Base-by-base conservation (phyloP, 768 basidiomycete species). In the Asterophora lycoperdoides region DNA sequence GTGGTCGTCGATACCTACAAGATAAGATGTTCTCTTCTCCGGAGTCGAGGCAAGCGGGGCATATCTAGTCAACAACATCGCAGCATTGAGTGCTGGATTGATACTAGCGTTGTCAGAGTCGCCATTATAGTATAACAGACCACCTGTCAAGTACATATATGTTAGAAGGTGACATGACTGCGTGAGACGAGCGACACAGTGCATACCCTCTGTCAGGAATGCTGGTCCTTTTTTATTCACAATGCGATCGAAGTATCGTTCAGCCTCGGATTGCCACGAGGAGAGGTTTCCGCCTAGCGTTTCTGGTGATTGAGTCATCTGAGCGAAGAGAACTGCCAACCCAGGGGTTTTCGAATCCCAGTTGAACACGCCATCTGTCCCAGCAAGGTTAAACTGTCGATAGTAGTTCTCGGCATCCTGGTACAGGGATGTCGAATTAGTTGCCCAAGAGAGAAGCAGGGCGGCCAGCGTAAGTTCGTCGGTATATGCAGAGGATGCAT, bases 341-440 rank as follows among this genome's bases (percentile, higher is more conserved):
- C 84, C 93, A 1, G 90, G 86, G 1, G 78, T 80, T 64, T 89
- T 87, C 3, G 80, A 78, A 61, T 93, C 93, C 93, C 93, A 97
- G 62, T 93, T 93, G 67, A 93, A 88, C 5, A 86, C 81, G 2
- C 71, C 66, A 38, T 82, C 67, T 29, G 75, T 68, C 1, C 72
- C 71, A 2, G 66, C 64, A 0, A 94, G 71, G 18, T 72, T 63
- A 59, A 79, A 87, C 28, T 78, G 67, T 8, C 67, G 59, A 63
- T 83, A 92, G 60, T 79, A 80, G 6, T 68, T 62, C 60, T 80
- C 74, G 1, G 89, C 89, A 50, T 88, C 78, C 17, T 73, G 60
- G 58, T 83, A 90, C 46, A 78, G 70, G 2, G 71, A 64, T 8
- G 79, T 69, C 1, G 79, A 80, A 48, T 84, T 82, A 26, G 77